Conservation (phyloP, 352 stramenopile species). For the Aphanomyces euteiches region DNA sequence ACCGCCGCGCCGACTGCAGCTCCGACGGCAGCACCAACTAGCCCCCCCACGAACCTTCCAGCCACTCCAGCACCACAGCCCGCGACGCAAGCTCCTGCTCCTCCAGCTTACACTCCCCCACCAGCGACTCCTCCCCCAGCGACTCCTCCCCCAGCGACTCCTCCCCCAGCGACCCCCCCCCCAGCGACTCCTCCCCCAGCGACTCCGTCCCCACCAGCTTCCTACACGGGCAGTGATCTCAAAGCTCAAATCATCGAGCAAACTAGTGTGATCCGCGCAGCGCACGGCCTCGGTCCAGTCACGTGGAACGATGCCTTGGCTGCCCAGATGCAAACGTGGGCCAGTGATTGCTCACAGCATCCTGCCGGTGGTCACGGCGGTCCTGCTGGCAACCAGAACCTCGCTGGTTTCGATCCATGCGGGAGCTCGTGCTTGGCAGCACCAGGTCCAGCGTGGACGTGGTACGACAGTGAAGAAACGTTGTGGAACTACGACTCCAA, state of each 20-base stretch:
- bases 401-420: constrained; percentile 20
- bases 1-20: neutral
- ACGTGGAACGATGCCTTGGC: constrained; percentile 25
- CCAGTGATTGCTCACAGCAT: constrained; percentile 8
- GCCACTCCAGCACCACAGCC: neutral
- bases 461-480: constrained; percentile 24
- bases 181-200: neutral
- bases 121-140: neutral
- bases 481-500: constrained; percentile 27
- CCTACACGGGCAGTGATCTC: neutral
- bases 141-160: neutral
- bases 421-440: constrained; percentile 18
- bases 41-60: neutral
- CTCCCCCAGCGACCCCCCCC: neutral
- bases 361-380: constrained; percentile 21
- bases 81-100: neutral
- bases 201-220: neutral
- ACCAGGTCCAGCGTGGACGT: constrained; percentile 3
- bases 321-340: constrained; percentile 28
- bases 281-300: constrained; percentile 25
- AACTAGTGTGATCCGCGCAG: constrained; percentile 19
- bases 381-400: constrained; percentile 26
- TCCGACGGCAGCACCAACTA: neutral
- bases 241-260: constrained; percentile 24
- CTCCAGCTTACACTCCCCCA: neutral